Evolutionary conservation across 2,329 filamentous ascomycete species (phyloP).

Genomic region (Epichloe gansuensis): DNA sequence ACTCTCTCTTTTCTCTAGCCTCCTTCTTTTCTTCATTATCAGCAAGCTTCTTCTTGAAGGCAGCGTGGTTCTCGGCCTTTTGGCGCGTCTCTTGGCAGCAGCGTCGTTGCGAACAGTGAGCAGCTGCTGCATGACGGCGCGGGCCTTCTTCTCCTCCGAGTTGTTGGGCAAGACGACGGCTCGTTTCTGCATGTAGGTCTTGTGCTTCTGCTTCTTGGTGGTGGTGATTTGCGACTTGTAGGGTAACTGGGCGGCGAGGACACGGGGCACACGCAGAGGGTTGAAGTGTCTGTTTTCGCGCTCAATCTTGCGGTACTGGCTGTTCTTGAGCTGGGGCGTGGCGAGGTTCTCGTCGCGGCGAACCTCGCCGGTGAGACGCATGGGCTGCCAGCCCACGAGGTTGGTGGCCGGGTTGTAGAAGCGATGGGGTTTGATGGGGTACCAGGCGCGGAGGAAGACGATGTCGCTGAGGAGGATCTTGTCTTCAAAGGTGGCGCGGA

Average conservation of each 20-base stretch:
- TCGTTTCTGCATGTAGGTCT: constrained; percentile 90
- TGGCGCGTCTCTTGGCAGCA: constrained; percentile 64
- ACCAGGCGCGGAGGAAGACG: constrained; percentile 93
- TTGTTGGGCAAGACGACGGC: constrained; percentile 71
- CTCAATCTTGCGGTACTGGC: constrained; percentile 63
- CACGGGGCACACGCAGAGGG: constrained; percentile 61
- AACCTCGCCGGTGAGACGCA: constrained; percentile 90
- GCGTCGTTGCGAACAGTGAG: constrained; percentile 86
- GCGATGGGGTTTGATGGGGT: constrained; percentile 83
- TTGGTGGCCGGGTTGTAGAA: constrained; percentile 98
- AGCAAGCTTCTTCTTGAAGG: constrained; percentile 72
- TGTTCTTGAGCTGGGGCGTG: constrained; percentile 74
- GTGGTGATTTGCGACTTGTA: constrained; percentile 84
- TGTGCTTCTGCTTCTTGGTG: constrained; percentile 66
- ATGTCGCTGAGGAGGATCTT: constrained; percentile 96
- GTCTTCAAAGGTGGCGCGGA: constrained; percentile 96
- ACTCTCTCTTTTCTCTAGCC: constrained; percentile 80
- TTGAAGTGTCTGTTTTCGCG: constrained; percentile 66
- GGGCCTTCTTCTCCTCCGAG: constrained; percentile 79
- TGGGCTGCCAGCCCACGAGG: constrained; percentile 80
- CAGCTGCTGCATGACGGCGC: constrained; percentile 85
- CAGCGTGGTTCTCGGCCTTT: constrained; percentile 80
- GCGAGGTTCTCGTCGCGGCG: constrained; percentile 62
- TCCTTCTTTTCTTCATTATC: constrained; percentile 76
- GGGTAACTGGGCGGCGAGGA: constrained; percentile 71